These are phyloP conservation scores for Backusella australiensis DNA, from an alignment of 192 early-diverging fungal genomes.

Conservation along the genomic window DNA sequence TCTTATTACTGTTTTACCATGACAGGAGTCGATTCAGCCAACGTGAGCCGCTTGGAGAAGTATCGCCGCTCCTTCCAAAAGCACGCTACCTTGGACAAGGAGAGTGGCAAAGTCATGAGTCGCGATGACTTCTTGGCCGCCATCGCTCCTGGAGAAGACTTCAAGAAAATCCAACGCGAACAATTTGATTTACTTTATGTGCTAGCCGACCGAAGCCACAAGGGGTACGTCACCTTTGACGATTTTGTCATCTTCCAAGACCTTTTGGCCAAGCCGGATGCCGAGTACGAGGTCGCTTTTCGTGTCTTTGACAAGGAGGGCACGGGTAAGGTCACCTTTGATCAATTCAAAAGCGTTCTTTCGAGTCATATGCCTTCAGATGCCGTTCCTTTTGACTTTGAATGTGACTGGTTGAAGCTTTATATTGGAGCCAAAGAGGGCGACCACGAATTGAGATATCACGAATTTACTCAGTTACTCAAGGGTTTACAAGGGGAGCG, in stretches of 20 bases:
- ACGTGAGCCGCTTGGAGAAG: slow-evolving; percentile 25
- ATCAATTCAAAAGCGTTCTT: slow-evolving; percentile 67
- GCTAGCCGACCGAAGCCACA: slow-evolving; percentile 51
- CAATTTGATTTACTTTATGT: slow-evolving; percentile 59
- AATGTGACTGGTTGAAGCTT: slow-evolving; percentile 71
- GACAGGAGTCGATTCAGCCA: slow-evolving; percentile 8
- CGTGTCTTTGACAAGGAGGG: slow-evolving; percentile 60
- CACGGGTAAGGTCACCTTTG: slow-evolving; percentile 59
- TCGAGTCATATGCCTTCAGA: slow-evolving; percentile 48
- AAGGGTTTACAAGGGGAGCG: slow-evolving; percentile 70
- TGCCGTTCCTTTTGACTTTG: slow-evolving; percentile 66
- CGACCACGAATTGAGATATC: slow-evolving; percentile 58
- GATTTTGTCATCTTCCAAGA: slow-evolving; percentile 66
- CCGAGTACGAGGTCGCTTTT: slow-evolving; percentile 73
- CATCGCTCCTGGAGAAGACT: slow-evolving; percentile 54
- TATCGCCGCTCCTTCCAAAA: slow-evolving; percentile 48
- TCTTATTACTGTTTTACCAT: not conserved
- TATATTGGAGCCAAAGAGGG: slow-evolving; percentile 57
- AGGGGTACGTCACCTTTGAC: slow-evolving; percentile 49
- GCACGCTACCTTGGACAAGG: slow-evolving; percentile 49
- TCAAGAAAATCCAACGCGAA: slow-evolving; percentile 51
- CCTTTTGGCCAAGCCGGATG: slow-evolving; percentile 61
- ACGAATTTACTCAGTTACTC: slow-evolving; percentile 69
- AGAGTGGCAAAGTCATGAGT: slow-evolving; percentile 54
- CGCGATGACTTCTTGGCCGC: slow-evolving; percentile 58